These are phyloP conservation scores for Cercospora sp. DNA, from an alignment of 2,329 filamentous ascomycete genomes.

Conservation along the genomic window DNA sequence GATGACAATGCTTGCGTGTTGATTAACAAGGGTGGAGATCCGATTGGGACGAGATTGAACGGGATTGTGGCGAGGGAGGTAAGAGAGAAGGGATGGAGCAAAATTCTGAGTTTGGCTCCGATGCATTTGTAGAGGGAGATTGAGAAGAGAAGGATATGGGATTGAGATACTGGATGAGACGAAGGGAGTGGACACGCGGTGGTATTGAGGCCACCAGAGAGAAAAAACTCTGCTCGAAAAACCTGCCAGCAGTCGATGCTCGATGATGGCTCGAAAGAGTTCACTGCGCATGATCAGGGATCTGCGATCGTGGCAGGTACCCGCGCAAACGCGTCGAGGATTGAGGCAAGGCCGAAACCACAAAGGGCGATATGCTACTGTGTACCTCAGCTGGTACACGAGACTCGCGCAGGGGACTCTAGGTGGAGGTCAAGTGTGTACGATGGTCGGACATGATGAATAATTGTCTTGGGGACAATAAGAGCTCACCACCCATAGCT, in stretches of 20 bases:
- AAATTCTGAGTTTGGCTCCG: conserved; percentile 93
- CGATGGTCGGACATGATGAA: neutral
- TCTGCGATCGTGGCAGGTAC: neutral
- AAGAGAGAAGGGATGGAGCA: conserved; percentile 92
- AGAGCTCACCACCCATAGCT: neutral
- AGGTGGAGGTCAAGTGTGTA: neutral
- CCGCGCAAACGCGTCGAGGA: neutral
- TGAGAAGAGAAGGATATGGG: neutral
- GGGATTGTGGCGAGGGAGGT: conserved; percentile 86
- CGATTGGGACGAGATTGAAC: conserved; percentile 88
- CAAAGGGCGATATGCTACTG: neutral
- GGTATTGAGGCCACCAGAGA: neutral
- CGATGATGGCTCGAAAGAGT: neutral
- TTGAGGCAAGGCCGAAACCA: neutral
- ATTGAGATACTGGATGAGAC: neutral
- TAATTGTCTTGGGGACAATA: neutral
- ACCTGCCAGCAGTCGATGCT: neutral
- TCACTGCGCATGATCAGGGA: neutral
- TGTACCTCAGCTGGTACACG: neutral
- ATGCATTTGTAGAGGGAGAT: conserved; percentile 61
- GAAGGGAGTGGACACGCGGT: neutral
- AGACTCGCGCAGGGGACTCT: neutral
- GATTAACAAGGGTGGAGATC: conserved; percentile 95
- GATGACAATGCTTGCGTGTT: conserved; percentile 98
- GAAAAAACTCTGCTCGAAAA: neutral